Evolutionary conservation across 225 moss, liverwort and hornwort species (phyloP), one percentile per base, ranked within the genome.

Genomic region (Polytrichum commune): DNA sequence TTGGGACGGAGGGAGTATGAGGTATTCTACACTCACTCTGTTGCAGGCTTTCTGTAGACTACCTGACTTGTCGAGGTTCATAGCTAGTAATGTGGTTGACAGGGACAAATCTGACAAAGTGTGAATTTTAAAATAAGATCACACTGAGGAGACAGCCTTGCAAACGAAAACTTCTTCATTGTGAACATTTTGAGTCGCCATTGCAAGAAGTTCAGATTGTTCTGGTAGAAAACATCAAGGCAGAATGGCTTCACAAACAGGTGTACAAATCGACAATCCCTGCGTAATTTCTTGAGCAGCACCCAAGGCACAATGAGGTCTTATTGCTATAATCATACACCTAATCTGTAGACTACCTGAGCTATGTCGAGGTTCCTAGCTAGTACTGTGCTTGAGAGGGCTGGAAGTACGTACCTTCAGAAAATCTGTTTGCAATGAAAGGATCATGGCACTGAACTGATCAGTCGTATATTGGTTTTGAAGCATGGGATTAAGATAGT

Each of bases 401-500:
- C 46, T 46, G 46, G 3, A 46, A 56, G 19, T 56, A 56, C 7
- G 58, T 68, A 83, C 86, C 83, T 80, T 80, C 5, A 86, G 0
- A 32, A 86, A 73, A 5, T 77, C 20, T 1, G 62, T 27, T 55
- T 75, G 77, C 6, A 7, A 65, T 32, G 84, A 66, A 29, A 80
- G 22, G 63, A 84, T 16, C 18, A 66, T 0, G 10, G 57, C 29
- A n/a, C 67, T 69, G 62, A 84, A 84, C 10, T 84, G 18, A 4
- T 61, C 5, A 30, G 56, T 55, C 1, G 72, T 69, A 24, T 77
- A 72, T 9, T 68, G 65, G 8, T 24, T 69, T 66, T 84, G 84
- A 55, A 77, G 8, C 5, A 30, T 6, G 7, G 75, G 80, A 69
- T 75, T 75, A 57, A 75, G 29, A 23, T 80, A 80, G 71, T 77